Evolutionary conservation across 371 early-diverging fungal genomes (phyloP).

Genomic region (Syncephalastrum racemosum): DNA sequence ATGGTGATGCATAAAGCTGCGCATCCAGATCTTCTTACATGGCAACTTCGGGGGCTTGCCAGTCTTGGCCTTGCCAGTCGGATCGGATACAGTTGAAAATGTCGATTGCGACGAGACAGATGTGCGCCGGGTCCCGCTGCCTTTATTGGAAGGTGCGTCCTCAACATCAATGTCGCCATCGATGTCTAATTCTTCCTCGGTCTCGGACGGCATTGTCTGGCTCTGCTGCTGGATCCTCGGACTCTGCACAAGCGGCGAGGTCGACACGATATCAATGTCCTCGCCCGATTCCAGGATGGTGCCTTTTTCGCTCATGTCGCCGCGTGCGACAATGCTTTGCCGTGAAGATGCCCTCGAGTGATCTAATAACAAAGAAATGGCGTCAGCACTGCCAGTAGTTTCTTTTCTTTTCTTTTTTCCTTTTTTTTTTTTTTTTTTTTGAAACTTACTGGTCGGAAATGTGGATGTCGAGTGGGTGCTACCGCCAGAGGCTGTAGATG

Average conservation of each 20-base stretch:
- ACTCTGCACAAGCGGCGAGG: slow-evolving; percentile 16
- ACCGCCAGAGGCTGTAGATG: too few relatives aligned
- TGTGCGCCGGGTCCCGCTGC: background rate
- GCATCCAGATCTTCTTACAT: slow-evolving; percentile 25
- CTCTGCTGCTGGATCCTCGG: slow-evolving; percentile 13
- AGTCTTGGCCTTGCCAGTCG: slow-evolving; percentile 2
- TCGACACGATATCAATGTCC: slow-evolving; percentile 26
- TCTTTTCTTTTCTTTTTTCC: too few relatives aligned
- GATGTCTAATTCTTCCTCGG: slow-evolving; percentile 19
- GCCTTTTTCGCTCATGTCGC: background rate
- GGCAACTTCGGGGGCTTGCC: slow-evolving; percentile 8
- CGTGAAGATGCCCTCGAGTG: background rate
- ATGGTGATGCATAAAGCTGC: slow-evolving; percentile 10
- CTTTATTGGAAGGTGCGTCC: slow-evolving; percentile 15
- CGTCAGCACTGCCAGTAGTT: too few relatives aligned
- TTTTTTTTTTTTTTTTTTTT: too few relatives aligned
- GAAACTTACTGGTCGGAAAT: too few relatives aligned
- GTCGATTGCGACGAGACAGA: slow-evolving; percentile 7
- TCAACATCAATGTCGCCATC: slow-evolving; percentile 25
- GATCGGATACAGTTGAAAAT: slow-evolving; percentile 8
- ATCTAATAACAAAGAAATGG: background rate
- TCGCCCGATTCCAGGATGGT: slow-evolving; percentile 18
- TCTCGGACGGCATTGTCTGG: slow-evolving; percentile 2
- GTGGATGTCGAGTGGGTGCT: too few relatives aligned
- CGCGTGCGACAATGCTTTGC: slow-evolving; percentile 14